Base-by-base conservation (phyloP, 192 early-diverging fungal genomes). In the Coemansia sp. region DNA sequence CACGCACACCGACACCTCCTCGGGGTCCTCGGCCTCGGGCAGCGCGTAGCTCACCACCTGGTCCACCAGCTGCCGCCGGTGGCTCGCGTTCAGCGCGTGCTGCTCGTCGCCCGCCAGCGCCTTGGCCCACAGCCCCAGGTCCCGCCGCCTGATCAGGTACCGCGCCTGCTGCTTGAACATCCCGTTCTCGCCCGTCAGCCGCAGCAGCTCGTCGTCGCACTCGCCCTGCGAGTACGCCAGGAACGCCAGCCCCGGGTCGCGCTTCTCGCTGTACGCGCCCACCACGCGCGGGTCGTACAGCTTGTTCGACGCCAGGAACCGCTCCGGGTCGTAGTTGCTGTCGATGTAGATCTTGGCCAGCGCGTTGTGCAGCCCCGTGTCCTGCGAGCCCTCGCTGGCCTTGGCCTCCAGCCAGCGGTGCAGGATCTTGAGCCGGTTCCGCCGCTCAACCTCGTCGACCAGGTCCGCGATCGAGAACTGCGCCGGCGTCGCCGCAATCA, bases 121-220 rank as follows among this genome's bases (percentile, higher is more conserved):
- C 78, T 85, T 84, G 42, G 77, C 77, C 97, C 97, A 99, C 50
- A 99, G 77, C 27, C 81, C 81, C 21, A 82, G 73, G 71, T 95
- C 92, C 33, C 94, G 87, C 21, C 95, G 83, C 58, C 89, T 87
- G 58, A 99, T 92, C 53, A 99, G 79, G 59, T 99, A 99, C 57
- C 97, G 89, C 14, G 95, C 88, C 82, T 98, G 97, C 70, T 97
- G 97, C 81, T 99, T 99, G 81, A 97, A 99, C 95, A 99, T 97
- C 30, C 89, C 84, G 74, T 99, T 97, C 51, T 97, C 93, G 83
- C 91, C 97, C 31, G 97, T 98, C 61, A 99, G 87, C n/a, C 90
- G 85, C 62, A 99, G 84, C 47, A 99, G 80, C 71, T 97, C 95
- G 60, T 86, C 80, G 65, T 99, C 97, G 69, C 97, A 97, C 64